A percentile compares a stretch with the other conserved stretches of the same genome.
These are phyloP conservation scores for Blepharisma undulans DNA, from an alignment of 169 alveolate genomes.

Conservation along the genomic window DNA sequence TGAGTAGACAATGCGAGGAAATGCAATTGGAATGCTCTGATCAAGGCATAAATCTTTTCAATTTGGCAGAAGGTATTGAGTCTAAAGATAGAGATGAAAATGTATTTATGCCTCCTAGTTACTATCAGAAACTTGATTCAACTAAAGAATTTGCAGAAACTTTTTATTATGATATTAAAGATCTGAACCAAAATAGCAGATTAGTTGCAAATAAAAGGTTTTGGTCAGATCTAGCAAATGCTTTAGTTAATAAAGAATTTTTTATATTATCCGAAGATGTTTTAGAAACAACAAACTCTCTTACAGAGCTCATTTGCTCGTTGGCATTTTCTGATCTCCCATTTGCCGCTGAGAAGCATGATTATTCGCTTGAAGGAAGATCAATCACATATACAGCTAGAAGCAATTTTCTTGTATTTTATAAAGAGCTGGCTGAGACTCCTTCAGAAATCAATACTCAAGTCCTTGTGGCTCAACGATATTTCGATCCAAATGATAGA, in stretches of 20 bases:
- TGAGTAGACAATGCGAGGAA: too few species aligned
- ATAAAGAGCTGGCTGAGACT: background rate
- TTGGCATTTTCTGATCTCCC: slow-evolving; percentile 20
- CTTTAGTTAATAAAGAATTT: background rate
- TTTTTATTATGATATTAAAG: background rate
- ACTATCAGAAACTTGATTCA: slow-evolving; percentile 13
- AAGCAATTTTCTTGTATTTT: background rate
- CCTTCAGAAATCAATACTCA: background rate
- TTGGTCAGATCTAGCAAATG: background rate
- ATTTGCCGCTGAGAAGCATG: background rate
- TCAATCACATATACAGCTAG: background rate
- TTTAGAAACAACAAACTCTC: background rate
- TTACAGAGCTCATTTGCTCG: background rate
- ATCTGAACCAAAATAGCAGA: background rate
- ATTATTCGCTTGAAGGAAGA: background rate
- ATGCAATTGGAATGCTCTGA: too few species aligned
- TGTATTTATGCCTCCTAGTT: too few species aligned
- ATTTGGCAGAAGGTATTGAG: too few species aligned
- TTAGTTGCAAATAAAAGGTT: background rate
- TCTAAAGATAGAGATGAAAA: too few species aligned
- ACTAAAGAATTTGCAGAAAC: slow-evolving; percentile 28
- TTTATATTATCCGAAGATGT: background rate
- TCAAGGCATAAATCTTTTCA: background rate
- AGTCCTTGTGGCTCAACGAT: background rate
- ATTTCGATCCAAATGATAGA: background rate